Percentiles rank a stretch among this genome's conserved stretches.
Conservation (phyloP, 331 rosid species). For the Cydonia oblonga region DNA sequence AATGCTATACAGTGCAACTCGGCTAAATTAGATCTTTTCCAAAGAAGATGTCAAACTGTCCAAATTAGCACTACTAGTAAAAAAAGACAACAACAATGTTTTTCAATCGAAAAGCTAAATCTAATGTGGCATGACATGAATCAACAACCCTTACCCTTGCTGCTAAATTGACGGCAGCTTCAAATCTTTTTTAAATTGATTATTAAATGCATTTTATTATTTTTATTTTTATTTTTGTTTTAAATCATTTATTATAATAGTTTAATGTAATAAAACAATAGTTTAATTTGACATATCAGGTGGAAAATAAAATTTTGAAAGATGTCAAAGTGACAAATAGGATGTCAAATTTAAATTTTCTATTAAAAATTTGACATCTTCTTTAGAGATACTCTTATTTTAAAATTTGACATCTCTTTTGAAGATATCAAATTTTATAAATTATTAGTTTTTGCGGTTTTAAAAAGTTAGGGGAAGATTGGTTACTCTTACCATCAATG, state of each 20-base stretch:
- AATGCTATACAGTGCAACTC: conserved; percentile 1
- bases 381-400: background rate
- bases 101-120: too few relatives aligned
- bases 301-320: too few relatives aligned
- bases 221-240: too few relatives aligned
- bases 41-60: too few relatives aligned
- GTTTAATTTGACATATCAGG: background rate
- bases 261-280: background rate
- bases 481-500: too few relatives aligned
- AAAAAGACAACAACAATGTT: background rate
- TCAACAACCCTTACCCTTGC: background rate
- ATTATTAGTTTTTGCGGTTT: too few relatives aligned
- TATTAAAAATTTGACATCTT: too few relatives aligned
- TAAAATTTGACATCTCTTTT: too few relatives aligned
- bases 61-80: background rate
- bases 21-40: background rate
- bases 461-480: too few relatives aligned
- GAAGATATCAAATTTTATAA: too few relatives aligned
- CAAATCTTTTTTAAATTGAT: background rate
- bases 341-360: too few relatives aligned
- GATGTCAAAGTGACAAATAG: too few relatives aligned
- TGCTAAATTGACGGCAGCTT: background rate
- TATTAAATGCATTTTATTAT: background rate
- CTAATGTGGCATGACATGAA: background rate
- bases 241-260: background rate